These are phyloP conservation scores for Mycena amicta DNA, from an alignment of 768 basidiomycete species.

Conservation along the genomic window DNA sequence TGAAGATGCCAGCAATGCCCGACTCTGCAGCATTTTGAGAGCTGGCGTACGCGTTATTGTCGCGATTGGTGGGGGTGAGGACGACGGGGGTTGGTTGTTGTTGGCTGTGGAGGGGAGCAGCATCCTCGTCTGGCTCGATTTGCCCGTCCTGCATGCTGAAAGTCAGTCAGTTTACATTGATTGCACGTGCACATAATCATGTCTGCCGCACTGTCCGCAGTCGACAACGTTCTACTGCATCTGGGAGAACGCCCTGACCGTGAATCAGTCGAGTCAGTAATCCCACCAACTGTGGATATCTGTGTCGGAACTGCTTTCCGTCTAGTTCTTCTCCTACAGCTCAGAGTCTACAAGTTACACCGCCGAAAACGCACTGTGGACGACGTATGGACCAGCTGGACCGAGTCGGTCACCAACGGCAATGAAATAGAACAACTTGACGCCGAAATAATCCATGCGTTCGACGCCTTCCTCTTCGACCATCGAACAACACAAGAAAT, in stretches of 20 bases:
- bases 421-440: constrained; percentile 36
- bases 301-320: constrained; percentile 31
- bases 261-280: constrained; percentile 25
- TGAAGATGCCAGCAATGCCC: constrained; percentile 75
- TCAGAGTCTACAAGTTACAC: constrained; percentile 29
- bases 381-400: constrained; percentile 51
- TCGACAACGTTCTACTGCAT: constrained; percentile 20
- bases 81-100: constrained; percentile 49
- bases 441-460: constrained; percentile 34
- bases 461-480: constrained; percentile 45
- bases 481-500: constrained; percentile 45
- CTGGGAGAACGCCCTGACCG: constrained; percentile 26
- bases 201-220: no score
- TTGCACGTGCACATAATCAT: no score
- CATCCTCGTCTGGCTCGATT: constrained; percentile 83
- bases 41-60: constrained; percentile 46
- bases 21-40: constrained; percentile 73
- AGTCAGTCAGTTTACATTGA: no score
- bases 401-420: constrained; percentile 27
- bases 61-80: constrained; percentile 55
- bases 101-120: constrained; percentile 38
- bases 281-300: constrained; percentile 21
- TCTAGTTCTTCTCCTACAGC: constrained; percentile 37
- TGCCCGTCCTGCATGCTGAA: constrained; percentile 76
- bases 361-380: constrained; percentile 8